These are phyloP conservation scores for Lachnellula hyalina DNA, from an alignment of 2,329 filamentous ascomycete genomes.

Conservation along the genomic window DNA sequence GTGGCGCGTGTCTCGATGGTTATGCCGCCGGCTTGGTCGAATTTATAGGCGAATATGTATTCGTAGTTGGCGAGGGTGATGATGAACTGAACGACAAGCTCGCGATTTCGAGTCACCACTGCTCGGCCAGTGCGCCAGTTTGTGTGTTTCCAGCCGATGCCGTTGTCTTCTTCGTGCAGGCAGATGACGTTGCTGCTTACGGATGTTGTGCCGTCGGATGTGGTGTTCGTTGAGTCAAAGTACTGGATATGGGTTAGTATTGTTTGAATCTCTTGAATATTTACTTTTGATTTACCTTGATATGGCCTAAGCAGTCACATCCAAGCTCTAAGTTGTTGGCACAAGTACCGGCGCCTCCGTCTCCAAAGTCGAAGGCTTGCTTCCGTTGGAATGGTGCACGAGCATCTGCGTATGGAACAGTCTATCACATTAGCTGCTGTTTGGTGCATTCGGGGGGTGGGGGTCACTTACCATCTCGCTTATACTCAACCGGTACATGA, in stretches of 20 bases:
- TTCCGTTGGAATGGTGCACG: slow-evolving; percentile 59
- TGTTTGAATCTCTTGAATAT: neutral
- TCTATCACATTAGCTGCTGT: slow-evolving; percentile 19
- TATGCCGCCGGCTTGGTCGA: slow-evolving; percentile 59
- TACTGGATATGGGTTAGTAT: slow-evolving; percentile 36
- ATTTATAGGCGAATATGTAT: slow-evolving; percentile 60
- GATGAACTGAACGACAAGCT: slow-evolving; percentile 63
- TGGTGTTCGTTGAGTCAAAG: slow-evolving; percentile 50
- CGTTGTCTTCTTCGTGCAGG: slow-evolving; percentile 64
- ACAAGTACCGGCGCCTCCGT: slow-evolving; percentile 57
- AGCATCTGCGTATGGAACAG: slow-evolving; percentile 58
- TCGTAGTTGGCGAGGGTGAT: slow-evolving; percentile 68
- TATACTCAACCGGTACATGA: slow-evolving; percentile 53
- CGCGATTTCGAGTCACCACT: slow-evolving; percentile 54
- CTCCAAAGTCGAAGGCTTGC: slow-evolving; percentile 65
- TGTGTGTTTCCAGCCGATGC: slow-evolving; percentile 66
- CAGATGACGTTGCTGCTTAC: slow-evolving; percentile 57
- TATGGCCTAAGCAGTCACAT: slow-evolving; percentile 63
- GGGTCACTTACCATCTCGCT: slow-evolving; percentile 49
- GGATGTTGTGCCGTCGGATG: slow-evolving; percentile 48
- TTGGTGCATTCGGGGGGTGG: neutral
- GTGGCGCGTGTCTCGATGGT: slow-evolving; percentile 59
- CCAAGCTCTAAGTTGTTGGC: slow-evolving; percentile 63
- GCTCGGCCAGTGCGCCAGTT: slow-evolving; percentile 60
- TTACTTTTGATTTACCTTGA: slow-evolving; percentile 38